Evolutionary conservation across 2,329 filamentous ascomycete species (phyloP).

Genomic region (Calonectria pauciramosa): DNA sequence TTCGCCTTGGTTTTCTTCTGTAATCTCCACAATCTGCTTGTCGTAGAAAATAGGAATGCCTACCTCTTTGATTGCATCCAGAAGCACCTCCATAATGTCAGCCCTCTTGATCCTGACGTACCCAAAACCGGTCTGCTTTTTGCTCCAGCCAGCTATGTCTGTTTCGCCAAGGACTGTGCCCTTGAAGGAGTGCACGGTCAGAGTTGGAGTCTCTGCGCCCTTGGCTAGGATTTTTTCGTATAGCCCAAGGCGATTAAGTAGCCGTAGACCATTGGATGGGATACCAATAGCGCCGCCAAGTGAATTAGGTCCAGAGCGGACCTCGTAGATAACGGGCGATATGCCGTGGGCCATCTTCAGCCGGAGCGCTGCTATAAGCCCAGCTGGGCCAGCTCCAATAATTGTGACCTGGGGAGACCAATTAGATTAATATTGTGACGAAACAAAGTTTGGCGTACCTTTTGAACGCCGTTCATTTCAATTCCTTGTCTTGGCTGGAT

Average conservation of each 20-base stretch:
- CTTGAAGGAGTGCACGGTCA: not conserved
- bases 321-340: not conserved
- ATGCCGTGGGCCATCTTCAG: not conserved
- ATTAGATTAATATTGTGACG: not conserved
- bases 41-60: not conserved
- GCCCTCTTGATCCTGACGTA: not conserved
- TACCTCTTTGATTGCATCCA: not conserved
- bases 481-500: too few species aligned
- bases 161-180: not conserved
- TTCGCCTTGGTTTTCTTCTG: not conserved
- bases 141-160: not conserved
- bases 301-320: not conserved
- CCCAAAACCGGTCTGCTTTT: not conserved
- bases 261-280: not conserved
- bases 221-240: not conserved
- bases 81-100: not conserved
- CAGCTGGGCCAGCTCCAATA: conserved; percentile 5
- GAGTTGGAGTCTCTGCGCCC: not conserved
- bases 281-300: not conserved
- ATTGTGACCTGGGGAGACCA: not conserved
- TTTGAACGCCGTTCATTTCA: not conserved
- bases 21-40: not conserved
- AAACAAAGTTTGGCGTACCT: not conserved
- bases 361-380: not conserved
- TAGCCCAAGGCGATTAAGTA: not conserved